Evolutionary conservation across 768 basidiomycete species (phyloP).

Genomic region (Termitomyces sp.): DNA sequence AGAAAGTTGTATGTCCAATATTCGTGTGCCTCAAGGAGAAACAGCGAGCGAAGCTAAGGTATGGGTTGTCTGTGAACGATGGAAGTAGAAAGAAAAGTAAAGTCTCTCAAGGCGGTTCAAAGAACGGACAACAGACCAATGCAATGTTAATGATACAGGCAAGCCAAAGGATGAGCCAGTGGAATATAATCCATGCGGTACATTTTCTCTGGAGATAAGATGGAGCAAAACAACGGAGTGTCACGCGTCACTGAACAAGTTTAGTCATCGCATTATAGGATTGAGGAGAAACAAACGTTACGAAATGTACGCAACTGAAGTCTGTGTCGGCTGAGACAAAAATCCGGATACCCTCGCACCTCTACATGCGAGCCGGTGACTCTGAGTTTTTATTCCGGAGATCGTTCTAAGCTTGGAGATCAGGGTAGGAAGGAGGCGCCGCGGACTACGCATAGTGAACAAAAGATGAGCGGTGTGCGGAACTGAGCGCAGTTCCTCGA

Average conservation of each 20-base stretch:
- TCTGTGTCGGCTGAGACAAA: no score
- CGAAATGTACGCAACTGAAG: background rate
- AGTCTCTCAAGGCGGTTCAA: background rate
- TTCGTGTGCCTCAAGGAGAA: background rate
- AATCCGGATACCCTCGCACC: background rate
- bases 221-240: background rate
- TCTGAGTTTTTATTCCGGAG: background rate
- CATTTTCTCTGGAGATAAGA: background rate
- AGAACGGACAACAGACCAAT: background rate
- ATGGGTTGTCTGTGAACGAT: background rate
- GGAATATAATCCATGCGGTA: no score
- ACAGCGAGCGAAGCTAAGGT: no score
- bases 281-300: background rate
- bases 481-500: background rate
- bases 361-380: background rate
- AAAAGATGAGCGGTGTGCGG: background rate
- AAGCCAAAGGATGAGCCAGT: background rate
- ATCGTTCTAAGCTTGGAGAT: background rate
- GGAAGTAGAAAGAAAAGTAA: background rate
- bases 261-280: background rate
- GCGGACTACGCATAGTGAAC: background rate
- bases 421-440: background rate
- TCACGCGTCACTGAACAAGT: background rate
- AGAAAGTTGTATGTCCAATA: background rate
- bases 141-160: background rate